Evolutionary conservation across 495 filamentous ascomycete genomes (phyloP).

Genomic region (Lasiosphaeria hispida): DNA sequence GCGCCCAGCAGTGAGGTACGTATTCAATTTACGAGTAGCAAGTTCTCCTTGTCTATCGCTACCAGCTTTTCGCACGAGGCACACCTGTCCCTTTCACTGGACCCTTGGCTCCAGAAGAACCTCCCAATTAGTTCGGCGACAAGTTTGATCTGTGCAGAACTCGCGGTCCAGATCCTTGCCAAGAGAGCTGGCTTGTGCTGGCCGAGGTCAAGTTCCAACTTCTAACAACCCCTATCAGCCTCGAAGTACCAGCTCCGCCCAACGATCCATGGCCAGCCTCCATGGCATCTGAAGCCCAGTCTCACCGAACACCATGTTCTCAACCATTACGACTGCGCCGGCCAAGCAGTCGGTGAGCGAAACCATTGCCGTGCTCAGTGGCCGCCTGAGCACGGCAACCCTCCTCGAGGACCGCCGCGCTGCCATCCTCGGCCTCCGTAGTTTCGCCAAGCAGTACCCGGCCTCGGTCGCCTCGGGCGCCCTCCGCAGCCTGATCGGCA

Average conservation of each 20-base stretch:
- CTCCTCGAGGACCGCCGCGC: conserved; percentile 91
- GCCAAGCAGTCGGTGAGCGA: conserved; percentile 94
- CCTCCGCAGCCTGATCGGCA: conserved; percentile 79
- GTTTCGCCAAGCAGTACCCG: conserved; percentile 93
- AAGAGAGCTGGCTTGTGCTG: background rate
- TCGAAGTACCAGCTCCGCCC: background rate
- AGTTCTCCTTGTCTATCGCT: too few species aligned
- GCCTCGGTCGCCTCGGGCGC: conserved; percentile 94
- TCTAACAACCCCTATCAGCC: background rate
- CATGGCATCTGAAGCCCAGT: conserved; percentile 22
- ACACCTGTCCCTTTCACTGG: too few species aligned
- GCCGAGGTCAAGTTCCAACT: background rate
- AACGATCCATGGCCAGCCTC: conserved; percentile 16
- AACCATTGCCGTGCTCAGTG: conserved; percentile 84
- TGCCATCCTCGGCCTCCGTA: conserved; percentile 87
- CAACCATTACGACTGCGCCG: conserved; percentile 79
- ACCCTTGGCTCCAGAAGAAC: too few species aligned
- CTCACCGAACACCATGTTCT: conserved; percentile 62
- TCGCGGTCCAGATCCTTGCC: background rate
- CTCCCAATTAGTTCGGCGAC: too few species aligned
- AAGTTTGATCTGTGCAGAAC: background rate
- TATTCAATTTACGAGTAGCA: too few species aligned
- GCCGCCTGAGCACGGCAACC: conserved; percentile 80
- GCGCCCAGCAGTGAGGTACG: too few species aligned
- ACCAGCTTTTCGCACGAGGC: too few species aligned